Conservation (phyloP, 2,329 filamentous ascomycete species). For the Hirsutella thompsonii region DNA sequence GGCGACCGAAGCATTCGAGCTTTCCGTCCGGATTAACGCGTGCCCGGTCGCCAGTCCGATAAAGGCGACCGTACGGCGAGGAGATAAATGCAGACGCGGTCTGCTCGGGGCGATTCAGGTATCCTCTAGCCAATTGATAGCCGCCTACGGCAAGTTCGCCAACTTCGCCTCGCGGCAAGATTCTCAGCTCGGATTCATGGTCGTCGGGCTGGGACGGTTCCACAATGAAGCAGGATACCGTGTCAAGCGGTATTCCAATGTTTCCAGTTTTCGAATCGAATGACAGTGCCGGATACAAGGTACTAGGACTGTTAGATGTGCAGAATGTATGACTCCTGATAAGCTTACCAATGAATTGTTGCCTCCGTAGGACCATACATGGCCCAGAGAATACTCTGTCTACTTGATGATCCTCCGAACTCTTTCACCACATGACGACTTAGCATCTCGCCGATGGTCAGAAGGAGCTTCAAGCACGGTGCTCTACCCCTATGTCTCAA, state of each 20-base stretch:
- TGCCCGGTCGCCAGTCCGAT: conserved; percentile 78
- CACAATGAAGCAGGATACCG: conserved; percentile 66
- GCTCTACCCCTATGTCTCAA: conserved; percentile 54
- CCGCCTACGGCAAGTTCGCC: conserved; percentile 79
- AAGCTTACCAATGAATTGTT: conserved; percentile 62
- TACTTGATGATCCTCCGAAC: conserved; percentile 49
- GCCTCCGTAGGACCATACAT: conserved; percentile 95
- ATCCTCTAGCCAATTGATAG: conserved; percentile 64
- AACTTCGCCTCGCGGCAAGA: conserved; percentile 52
- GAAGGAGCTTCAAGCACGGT: conserved; percentile 54
- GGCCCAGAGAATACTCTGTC: conserved; percentile 61
- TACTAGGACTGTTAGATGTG: conserved; percentile 29
- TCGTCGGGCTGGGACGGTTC: conserved; percentile 23
- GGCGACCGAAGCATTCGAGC: conserved; percentile 73
- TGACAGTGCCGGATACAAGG: conserved; percentile 52
- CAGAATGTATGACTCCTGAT: not conserved
- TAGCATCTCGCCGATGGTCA: conserved; percentile 92
- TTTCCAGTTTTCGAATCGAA: conserved; percentile 45
- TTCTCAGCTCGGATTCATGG: conserved; percentile 21
- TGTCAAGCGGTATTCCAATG: conserved; percentile 69
- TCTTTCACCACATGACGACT: conserved; percentile 64
- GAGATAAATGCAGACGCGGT: conserved; percentile 60
- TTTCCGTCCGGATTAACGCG: conserved; percentile 52
- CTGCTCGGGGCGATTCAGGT: conserved; percentile 69
- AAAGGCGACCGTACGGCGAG: conserved; percentile 55